Evolutionary conservation across 2,329 filamentous ascomycete species (phyloP).

Genomic region (Amesomyces nigricolor): DNA sequence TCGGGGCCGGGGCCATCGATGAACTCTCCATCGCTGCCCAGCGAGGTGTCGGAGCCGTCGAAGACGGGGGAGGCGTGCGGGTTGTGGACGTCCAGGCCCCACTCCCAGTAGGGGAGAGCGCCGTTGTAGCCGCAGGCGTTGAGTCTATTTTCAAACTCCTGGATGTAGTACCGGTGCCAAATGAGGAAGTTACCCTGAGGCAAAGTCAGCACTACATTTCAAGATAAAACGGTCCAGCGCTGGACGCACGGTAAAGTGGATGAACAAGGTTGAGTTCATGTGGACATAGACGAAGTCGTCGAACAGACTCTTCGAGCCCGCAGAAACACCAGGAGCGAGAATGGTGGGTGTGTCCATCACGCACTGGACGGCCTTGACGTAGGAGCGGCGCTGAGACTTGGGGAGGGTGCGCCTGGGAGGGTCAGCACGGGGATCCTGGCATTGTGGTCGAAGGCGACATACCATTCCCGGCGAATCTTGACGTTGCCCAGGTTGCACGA

Average conservation of each 20-base stretch:
- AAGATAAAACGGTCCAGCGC: neutral
- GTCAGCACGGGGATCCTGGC: neutral
- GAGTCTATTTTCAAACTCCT: slow-evolving; percentile 21
- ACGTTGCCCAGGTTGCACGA: slow-evolving; percentile 18
- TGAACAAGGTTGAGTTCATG: slow-evolving; percentile 18
- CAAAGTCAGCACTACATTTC: neutral
- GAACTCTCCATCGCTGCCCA: slow-evolving; percentile 22
- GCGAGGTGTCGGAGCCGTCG: slow-evolving; percentile 24
- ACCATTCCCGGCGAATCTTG: slow-evolving; percentile 24
- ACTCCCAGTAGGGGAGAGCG: slow-evolving; percentile 25
- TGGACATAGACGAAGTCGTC: slow-evolving; percentile 25
- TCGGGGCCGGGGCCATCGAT: slow-evolving; percentile 4
- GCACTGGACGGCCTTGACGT: slow-evolving; percentile 23
- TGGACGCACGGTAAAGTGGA: slow-evolving; percentile 21
- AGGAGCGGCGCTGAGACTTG: slow-evolving; percentile 17
- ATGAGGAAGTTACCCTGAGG: slow-evolving; percentile 23
- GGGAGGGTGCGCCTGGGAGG: slow-evolving; percentile 19
- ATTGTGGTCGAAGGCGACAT: neutral
- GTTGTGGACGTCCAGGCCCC: slow-evolving; percentile 20
- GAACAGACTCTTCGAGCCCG: slow-evolving; percentile 18
- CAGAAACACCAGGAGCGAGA: slow-evolving; percentile 2
- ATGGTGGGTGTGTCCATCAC: slow-evolving; percentile 14
- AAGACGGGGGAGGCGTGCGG: slow-evolving; percentile 25
- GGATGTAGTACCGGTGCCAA: slow-evolving; percentile 23
- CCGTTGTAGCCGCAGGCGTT: slow-evolving; percentile 24